Evolutionary conservation across 495 filamentous ascomycete species (phyloP).

Genomic region (Neurospora cerealis): DNA sequence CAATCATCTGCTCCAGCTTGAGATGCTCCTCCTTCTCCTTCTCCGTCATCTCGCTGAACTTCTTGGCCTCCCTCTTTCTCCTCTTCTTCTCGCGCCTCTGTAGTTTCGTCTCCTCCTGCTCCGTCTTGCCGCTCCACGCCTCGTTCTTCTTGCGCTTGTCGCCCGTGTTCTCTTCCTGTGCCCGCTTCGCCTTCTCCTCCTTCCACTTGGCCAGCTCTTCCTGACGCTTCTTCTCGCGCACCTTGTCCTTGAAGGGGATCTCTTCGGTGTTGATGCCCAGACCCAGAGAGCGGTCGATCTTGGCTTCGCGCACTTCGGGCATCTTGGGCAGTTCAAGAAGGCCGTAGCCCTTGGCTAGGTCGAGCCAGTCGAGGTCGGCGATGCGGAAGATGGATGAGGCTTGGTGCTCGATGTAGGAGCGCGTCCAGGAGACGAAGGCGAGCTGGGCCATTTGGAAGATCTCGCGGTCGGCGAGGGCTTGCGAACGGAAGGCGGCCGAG

Average conservation of each 20-base stretch:
- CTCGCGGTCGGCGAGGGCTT: slow-evolving; percentile 62
- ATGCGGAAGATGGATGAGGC: slow-evolving; percentile 85
- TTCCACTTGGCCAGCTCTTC: slow-evolving; percentile 30
- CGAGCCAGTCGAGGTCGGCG: slow-evolving; percentile 71
- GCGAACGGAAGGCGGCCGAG: slow-evolving; percentile 47
- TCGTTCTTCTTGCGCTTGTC: slow-evolving; percentile 44
- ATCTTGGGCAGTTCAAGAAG: slow-evolving; percentile 84
- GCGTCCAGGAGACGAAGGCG: slow-evolving; percentile 87
- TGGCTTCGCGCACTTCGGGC: slow-evolving; percentile 72
- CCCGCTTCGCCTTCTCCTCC: slow-evolving; percentile 18
- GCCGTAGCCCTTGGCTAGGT: slow-evolving; percentile 67
- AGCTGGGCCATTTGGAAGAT: slow-evolving; percentile 80
- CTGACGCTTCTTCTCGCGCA: slow-evolving; percentile 60
- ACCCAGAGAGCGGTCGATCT: slow-evolving; percentile 63
- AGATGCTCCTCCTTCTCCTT: slow-evolving; percentile 59
- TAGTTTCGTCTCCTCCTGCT: slow-evolving; percentile 54
- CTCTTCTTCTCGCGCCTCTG: slow-evolving; percentile 65
- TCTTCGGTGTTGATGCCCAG: slow-evolving; percentile 66
- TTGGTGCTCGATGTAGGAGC: slow-evolving; percentile 84
- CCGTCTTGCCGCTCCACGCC: slow-evolving; percentile 80
- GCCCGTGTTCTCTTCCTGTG: slow-evolving; percentile 10
- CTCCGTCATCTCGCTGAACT: slow-evolving; percentile 57
- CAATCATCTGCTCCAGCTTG: slow-evolving; percentile 65
- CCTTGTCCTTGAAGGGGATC: slow-evolving; percentile 68
- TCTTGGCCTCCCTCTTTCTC: slow-evolving; percentile 58